Evolutionary conservation across 306 rosid genomes (phyloP), one percentile per base, ranked within the genome.

Genomic region (Glycine latifolia): DNA sequence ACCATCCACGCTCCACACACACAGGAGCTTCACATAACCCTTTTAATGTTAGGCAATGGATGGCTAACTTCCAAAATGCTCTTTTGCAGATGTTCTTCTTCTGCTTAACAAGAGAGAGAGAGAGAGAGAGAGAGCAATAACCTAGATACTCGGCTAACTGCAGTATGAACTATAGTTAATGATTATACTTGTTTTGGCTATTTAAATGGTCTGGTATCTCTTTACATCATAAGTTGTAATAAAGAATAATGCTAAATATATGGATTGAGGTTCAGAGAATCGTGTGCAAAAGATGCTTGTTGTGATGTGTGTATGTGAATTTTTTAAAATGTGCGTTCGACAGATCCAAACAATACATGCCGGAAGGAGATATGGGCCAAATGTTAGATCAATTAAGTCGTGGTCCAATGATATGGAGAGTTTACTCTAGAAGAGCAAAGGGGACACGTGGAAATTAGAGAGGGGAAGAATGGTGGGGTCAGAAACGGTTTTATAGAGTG

Each of bases 131-230:
- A 69, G 80, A 67, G 70, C 14, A 55, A 56, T 82, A 55, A 39
- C 66, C 48, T 48, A 82, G 61, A 46, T 26, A 69, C 6, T 75
- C 54, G 9, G 46, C 6, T 61, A 58, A 67, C 66, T 66, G 63
- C 66, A 58, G 71, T 43, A 72, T 62, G 68, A 44, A 76, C 5
- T 55, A 49, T 56, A 55, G 46, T 67, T 41, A 47, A 58, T 50
- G 47, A 41, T 75, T 49, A 67, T 53, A 47, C 67, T 13, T 81
- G 47, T 65, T 33, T 74, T 66, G 76, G 69, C 17, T 81, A 14
- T 46, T 66, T 75, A 52, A 44, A 75, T 11, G 76, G 35, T 46
- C 48, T 55, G 26, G 52, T 65, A 26, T 81, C 44, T 41, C 48
- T 74, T 39, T 62, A 53, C 47, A 13, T 47, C 7, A 60, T 69